Evolutionary conservation across 2,329 filamentous ascomycete species (phyloP).

Genomic region (Colletotrichum horii): DNA sequence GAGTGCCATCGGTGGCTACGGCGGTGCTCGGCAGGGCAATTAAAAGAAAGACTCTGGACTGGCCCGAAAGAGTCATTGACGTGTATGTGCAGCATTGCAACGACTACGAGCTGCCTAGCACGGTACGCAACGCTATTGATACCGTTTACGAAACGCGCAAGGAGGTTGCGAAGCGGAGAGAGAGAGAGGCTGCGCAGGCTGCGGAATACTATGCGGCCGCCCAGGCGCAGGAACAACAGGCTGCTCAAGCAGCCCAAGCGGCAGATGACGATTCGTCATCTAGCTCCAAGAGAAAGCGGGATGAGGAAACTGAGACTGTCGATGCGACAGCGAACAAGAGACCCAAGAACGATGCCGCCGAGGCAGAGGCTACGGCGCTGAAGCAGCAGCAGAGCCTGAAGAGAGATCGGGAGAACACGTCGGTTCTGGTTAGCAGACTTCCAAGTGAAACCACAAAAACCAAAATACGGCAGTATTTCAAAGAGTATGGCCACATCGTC

Average conservation of each 20-base stretch:
- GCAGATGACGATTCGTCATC: slow-evolving; percentile 40
- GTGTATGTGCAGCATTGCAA: slow-evolving; percentile 83
- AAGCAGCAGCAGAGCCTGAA: slow-evolving; percentile 53
- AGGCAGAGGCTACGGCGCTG: slow-evolving; percentile 34
- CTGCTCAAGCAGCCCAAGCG: slow-evolving; percentile 29
- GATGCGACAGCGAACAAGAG: slow-evolving; percentile 70
- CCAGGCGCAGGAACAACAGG: slow-evolving; percentile 37
- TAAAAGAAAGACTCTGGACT: slow-evolving; percentile 67
- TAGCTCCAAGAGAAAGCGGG: slow-evolving; percentile 76
- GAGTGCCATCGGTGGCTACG: slow-evolving; percentile 76
- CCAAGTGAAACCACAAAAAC: slow-evolving; percentile 73
- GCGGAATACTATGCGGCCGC: slow-evolving; percentile 56
- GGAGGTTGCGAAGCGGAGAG: slow-evolving; percentile 66
- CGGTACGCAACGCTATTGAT: slow-evolving; percentile 76
- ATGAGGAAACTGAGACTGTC: slow-evolving; percentile 55
- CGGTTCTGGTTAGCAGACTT: slow-evolving; percentile 80
- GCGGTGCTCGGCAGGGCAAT: slow-evolving; percentile 77
- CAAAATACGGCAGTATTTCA: slow-evolving; percentile 87
- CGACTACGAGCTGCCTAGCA: slow-evolving; percentile 82
- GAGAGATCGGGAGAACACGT: slow-evolving; percentile 90
- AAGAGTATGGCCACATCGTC: slow-evolving; percentile 85
- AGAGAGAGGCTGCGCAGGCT: slow-evolving; percentile 68
- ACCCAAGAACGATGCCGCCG: slow-evolving; percentile 52
- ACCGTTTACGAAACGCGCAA: slow-evolving; percentile 73
- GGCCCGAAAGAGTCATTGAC: slow-evolving; percentile 77